Conservation (phyloP, 1,284 basidiomycete species). For the Boletus hoseneyae region DNA sequence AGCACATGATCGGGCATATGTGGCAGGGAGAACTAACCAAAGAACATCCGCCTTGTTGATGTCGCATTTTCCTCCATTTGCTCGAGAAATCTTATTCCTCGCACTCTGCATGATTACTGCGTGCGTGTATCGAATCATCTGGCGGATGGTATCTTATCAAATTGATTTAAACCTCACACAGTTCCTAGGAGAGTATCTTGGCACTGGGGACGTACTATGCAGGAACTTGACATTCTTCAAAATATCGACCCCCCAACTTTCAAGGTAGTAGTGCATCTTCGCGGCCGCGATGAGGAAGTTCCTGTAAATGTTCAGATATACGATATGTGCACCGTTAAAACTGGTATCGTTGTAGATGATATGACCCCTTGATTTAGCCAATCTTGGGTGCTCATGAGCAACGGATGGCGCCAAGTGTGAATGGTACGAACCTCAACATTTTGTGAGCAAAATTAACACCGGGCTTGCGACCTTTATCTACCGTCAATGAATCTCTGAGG, state of each 20-base stretch:
- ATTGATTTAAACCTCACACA: background rate
- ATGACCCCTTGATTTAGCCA: slow-evolving; percentile 67
- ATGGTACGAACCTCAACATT: slow-evolving; percentile 58
- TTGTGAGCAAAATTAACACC: slow-evolving; percentile 61
- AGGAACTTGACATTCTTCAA: slow-evolving; percentile 48
- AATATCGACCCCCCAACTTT: slow-evolving; percentile 51
- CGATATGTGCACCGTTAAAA: slow-evolving; percentile 63
- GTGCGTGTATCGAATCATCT: slow-evolving; percentile 56
- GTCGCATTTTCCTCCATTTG: slow-evolving; percentile 36
- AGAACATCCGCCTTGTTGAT: slow-evolving; percentile 52
- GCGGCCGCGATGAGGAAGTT: slow-evolving; percentile 83
- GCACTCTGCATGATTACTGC: slow-evolving; percentile 49
- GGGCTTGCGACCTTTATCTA: slow-evolving; percentile 55
- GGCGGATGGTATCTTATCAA: slow-evolving; percentile 51
- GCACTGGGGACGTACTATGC: slow-evolving; percentile 41
- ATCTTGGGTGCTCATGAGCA: slow-evolving; percentile 37
- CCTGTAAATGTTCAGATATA: slow-evolving; percentile 84
- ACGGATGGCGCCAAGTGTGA: background rate
- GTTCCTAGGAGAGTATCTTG: slow-evolving; percentile 6
- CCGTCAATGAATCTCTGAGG: slow-evolving; percentile 60
- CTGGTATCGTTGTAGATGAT: slow-evolving; percentile 74
- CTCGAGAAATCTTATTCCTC: slow-evolving; percentile 41
- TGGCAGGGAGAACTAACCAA: slow-evolving; percentile 50
- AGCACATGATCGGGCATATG: slow-evolving; percentile 1
- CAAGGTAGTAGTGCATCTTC: slow-evolving; percentile 85